Evolutionary conservation across 371 early-diverging fungal species (phyloP).

Genomic region (Lichtheimia corymbifera): DNA sequence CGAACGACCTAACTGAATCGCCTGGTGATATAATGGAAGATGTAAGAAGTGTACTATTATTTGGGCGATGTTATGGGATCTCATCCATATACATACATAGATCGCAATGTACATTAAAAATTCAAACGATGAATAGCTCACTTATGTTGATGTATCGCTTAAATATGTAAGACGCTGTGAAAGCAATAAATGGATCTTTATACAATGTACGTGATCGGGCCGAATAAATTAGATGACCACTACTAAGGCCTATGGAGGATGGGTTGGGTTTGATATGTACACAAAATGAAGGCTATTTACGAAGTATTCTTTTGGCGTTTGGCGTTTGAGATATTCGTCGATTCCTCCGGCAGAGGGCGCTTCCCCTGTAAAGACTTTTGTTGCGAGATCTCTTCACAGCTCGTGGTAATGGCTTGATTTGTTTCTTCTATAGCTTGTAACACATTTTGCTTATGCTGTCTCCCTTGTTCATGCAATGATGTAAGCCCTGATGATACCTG

Average conservation of each 20-base stretch:
- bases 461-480: constrained; percentile 4
- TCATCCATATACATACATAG: too few species aligned
- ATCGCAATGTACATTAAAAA: too few species aligned
- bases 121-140: too few species aligned
- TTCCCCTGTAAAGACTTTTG: neutral
- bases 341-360: constrained; percentile 3
- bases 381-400: constrained; percentile 4
- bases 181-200: too few species aligned
- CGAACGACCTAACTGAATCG: neutral
- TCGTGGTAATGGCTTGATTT: neutral
- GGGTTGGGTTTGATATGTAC: too few species aligned
- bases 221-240: too few species aligned
- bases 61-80: too few species aligned
- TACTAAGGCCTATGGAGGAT: too few species aligned
- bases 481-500: constrained; percentile 1
- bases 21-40: neutral
- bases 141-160: too few species aligned
- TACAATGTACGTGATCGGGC: too few species aligned
- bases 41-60: neutral
- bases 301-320: constrained; percentile 1
- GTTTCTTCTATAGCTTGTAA: neutral
- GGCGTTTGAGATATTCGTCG: constrained; percentile 1
- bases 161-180: too few species aligned
- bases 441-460: neutral
- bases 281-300: constrained; percentile 5